Conservation (phyloP, 1,139 yeast species). For the Scheffersomyces cryptocercus region DNA sequence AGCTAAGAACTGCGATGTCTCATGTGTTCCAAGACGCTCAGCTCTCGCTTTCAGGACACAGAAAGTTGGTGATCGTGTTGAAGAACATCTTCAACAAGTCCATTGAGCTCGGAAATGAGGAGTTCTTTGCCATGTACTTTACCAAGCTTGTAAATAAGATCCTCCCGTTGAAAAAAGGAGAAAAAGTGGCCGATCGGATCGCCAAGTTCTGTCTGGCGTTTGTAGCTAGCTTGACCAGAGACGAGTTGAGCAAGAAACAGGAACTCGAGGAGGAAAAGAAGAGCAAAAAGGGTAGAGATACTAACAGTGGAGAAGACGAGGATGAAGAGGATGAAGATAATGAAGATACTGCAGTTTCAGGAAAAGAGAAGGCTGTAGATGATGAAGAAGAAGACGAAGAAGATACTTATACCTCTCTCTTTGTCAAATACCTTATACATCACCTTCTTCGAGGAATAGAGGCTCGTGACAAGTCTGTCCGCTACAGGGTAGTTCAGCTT, state of each 20-base stretch:
- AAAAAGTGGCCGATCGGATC: conserved; percentile 72
- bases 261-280: conserved; percentile 17
- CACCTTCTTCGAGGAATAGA: conserved; percentile 76
- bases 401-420: conserved; percentile 47
- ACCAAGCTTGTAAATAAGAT: conserved; percentile 63
- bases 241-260: conserved; percentile 17
- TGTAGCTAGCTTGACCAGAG: conserved; percentile 50
- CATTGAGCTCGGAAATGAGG: conserved; percentile 49
- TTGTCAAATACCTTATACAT: conserved; percentile 62
- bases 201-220: conserved; percentile 74
- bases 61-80: conserved; percentile 67
- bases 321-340: background rate
- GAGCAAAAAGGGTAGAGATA: conserved; percentile 18
- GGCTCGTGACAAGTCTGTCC: conserved; percentile 72
- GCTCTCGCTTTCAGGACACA: conserved; percentile 68
- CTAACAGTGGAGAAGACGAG: conserved; percentile 6
- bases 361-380: conserved; percentile 15
- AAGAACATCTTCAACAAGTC: conserved; percentile 62
- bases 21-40: conserved; percentile 85
- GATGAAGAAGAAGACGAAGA: conserved; percentile 18
- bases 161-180: conserved; percentile 69
- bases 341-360: background rate
- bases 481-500: conserved; percentile 80
- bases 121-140: conserved; percentile 60
- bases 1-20: conserved; percentile 49